Evolutionary conservation across 2,329 filamentous ascomycete genomes (phyloP).

Genomic region (Rasamsonia emersonii): DNA sequence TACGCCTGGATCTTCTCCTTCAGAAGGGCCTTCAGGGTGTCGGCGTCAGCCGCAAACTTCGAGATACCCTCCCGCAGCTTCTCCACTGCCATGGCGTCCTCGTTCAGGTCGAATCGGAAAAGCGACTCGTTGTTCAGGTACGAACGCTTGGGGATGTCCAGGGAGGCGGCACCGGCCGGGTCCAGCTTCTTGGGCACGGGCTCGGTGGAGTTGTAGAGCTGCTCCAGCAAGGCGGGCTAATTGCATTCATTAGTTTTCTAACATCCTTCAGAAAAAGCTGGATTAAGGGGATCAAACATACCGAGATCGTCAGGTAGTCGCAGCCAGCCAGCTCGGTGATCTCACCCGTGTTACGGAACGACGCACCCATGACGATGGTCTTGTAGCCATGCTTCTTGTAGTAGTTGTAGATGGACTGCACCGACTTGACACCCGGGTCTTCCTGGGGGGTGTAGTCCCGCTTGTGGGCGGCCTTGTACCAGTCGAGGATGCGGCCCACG

Average conservation of each 20-base stretch:
- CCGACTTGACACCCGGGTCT: conserved; percentile 92
- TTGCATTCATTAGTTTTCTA: conserved; percentile 14
- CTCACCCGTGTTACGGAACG: conserved; percentile 92
- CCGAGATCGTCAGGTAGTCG: conserved; percentile 97
- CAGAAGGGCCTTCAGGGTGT: conserved; percentile 87
- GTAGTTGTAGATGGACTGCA: conserved; percentile 97
- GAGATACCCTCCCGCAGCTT: conserved; percentile 99
- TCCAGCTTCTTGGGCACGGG: conserved; percentile 89
- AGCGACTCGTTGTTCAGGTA: conserved; percentile 83
- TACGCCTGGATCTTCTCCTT: conserved; percentile 66
- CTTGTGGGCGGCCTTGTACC: conserved; percentile 95
- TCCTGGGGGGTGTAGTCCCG: conserved; percentile 84
- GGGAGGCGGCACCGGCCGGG: conserved; percentile 52
- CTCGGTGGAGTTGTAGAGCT: conserved; percentile 76
- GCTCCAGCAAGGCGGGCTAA: conserved; percentile 85
- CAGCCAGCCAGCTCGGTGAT: conserved; percentile 97
- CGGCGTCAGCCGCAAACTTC: conserved; percentile 94
- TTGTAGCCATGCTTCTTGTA: conserved; percentile 99
- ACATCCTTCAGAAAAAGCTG: conserved; percentile 1
- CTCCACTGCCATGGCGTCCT: conserved; percentile 98
- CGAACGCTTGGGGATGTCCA: conserved; percentile 76
- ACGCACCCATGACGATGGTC: conserved; percentile 99
- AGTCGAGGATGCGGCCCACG: conserved; percentile 97
- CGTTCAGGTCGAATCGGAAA: conserved; percentile 99
- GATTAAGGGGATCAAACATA: conserved; percentile 38